Evolutionary conservation across 31 red algal species (phyloP), one percentile per base, ranked within the genome.

Genomic region (Odonthalia washingtoniensis): DNA sequence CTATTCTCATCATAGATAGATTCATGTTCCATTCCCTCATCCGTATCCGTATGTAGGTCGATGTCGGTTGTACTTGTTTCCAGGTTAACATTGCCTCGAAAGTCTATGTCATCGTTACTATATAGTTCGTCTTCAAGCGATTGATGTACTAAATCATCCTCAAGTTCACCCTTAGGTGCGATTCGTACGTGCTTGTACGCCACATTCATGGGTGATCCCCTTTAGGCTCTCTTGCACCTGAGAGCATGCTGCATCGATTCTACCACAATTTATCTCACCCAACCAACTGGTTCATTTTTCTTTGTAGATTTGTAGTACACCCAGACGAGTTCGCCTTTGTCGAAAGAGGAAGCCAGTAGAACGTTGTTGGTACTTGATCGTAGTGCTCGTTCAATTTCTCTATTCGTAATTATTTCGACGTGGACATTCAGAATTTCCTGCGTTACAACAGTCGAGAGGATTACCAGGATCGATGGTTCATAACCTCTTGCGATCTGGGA

Each of bases 201-300:
- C n/a, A 69, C 80, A 18, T 68, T 37, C 80, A 83, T 83, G 5
- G 80, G 80, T 18, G 80, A 57, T 69, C 80, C 60, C 26, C n/a
- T 68, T 14, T 68, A 40, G 5, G 49, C 9, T 57, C 49, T 9
- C 9, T 21, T 9, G 21, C 49, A 57, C 21, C 21, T 57, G 12
- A 57, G 12, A 14, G 49, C 9, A 21, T 57, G 49, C 9, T 57
- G 12, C 9, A 57, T 9, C 9, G 49, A 9, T 21, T 57, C 49
- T 9, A 57, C 49, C 21, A 57, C 49, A 57, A 14, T 21, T 21
- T 9, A 9, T 14, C 12, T 14, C 9, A 57, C 49, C 49, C 49
- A 57, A 14, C 49, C 21, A 9, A 21, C 49, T 21, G 49, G 49
- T 14, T 57, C 49, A 57, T 57, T 57, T 21, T 57, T 9, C 49